phyloP scores from a whole-genome alignment of 148 eudicot genomes.

The Vaccinium myrtillus region DNA sequence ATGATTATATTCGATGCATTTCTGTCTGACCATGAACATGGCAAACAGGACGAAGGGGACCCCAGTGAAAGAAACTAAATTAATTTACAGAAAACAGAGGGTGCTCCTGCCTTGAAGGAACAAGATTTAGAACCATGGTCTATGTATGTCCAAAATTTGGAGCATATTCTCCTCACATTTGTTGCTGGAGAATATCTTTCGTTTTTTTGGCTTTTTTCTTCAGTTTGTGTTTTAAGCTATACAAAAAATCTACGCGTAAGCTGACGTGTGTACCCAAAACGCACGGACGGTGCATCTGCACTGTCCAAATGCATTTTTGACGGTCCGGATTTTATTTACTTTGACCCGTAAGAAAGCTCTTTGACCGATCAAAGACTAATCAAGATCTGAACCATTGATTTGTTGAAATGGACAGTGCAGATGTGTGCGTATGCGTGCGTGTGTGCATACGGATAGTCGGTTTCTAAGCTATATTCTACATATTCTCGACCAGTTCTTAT shows the following conservation, averaged over 20 bases:
- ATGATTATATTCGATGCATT: background rate
- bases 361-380: no score
- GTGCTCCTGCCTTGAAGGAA: background rate
- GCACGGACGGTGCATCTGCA: no score
- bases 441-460: no score
- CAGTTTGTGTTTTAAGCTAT: background rate
- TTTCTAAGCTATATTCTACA: background rate
- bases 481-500: background rate
- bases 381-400: no score
- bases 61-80: background rate
- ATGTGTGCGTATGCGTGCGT: no score
- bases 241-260: no score
- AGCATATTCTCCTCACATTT: background rate
- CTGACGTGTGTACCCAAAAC: no score
- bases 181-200: background rate
- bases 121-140: background rate
- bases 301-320: no score
- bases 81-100: background rate
- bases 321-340: no score
- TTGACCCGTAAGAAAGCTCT: no score
- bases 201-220: background rate
- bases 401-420: no score
- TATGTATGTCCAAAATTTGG: background rate
- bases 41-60: background rate
- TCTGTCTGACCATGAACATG: background rate